Conservation (phyloP, 2,329 filamentous ascomycete species). For the Aspergillus sp. region DNA sequence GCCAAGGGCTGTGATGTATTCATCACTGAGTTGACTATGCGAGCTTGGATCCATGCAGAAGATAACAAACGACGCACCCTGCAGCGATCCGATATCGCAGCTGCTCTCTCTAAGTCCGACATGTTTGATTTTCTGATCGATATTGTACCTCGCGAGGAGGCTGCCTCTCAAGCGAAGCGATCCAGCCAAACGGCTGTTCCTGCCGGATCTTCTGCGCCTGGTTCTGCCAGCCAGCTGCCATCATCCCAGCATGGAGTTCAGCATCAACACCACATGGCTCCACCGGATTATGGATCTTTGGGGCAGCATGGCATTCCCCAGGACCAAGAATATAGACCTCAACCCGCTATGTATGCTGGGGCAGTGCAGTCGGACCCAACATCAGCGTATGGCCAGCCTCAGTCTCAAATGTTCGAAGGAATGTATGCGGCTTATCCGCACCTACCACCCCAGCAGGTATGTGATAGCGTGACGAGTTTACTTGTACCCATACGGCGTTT, state of each 20-base stretch:
- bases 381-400: slow-evolving; percentile 66
- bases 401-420: slow-evolving; percentile 68
- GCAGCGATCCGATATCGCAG: slow-evolving; percentile 92
- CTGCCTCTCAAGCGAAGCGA: slow-evolving; percentile 74
- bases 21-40: slow-evolving; percentile 98
- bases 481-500: no score
- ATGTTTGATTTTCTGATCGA: slow-evolving; percentile 99
- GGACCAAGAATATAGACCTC: slow-evolving; percentile 71
- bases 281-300: slow-evolving; percentile 52
- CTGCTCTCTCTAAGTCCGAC: slow-evolving; percentile 90
- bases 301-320: slow-evolving; percentile 55
- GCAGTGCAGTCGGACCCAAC: slow-evolving; percentile 67
- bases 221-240: slow-evolving; percentile 32
- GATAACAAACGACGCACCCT: slow-evolving; percentile 96
- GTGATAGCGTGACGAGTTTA: slow-evolving; percentile 14
- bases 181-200: slow-evolving; percentile 43
- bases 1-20: slow-evolving; percentile 99
- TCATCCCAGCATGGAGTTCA: slow-evolving; percentile 41
- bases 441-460: slow-evolving; percentile 76
- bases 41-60: slow-evolving; percentile 97
- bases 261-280: slow-evolving; percentile 48
- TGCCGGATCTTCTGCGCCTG: slow-evolving; percentile 39
- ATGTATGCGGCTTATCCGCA: slow-evolving; percentile 73
- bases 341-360: slow-evolving; percentile 71
- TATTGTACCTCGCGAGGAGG: slow-evolving; percentile 93